These are phyloP conservation scores for Penicillium sp. DNA, from an alignment of 2,329 filamentous ascomycete genomes.

Conservation along the genomic window DNA sequence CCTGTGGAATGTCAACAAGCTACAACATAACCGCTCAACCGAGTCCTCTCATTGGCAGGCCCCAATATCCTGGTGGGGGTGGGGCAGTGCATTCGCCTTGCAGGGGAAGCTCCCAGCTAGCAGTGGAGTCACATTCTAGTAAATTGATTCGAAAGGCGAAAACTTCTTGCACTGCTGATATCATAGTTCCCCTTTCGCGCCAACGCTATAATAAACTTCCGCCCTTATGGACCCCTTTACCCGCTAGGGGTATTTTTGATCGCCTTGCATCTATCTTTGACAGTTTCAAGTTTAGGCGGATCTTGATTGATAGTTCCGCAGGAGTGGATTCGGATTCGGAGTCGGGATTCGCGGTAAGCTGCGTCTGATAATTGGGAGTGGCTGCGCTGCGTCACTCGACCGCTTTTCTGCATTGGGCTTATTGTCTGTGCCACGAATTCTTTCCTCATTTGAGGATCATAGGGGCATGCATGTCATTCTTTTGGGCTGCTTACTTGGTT, in stretches of 20 bases:
- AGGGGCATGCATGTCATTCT: conserved; percentile 1
- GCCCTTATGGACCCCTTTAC: conserved; percentile 3
- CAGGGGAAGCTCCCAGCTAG: conserved; percentile 19
- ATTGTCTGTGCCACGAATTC: background rate
- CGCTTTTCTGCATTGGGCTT: background rate
- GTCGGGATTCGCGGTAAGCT: background rate
- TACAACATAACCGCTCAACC: conserved; percentile 4
- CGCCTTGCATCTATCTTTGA: conserved; percentile 11
- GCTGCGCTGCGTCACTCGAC: background rate
- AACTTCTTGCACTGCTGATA: conserved; percentile 13
- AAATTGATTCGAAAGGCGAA: background rate
- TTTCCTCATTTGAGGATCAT: background rate
- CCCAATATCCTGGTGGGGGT: conserved; percentile 17
- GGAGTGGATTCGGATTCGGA: background rate
- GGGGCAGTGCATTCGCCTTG: conserved; percentile 26
- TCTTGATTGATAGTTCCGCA: background rate
- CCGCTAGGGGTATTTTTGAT: conserved; percentile 7
- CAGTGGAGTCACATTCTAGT: conserved; percentile 17
- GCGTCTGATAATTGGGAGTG: background rate
- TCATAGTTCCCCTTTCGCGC: conserved; percentile 9
- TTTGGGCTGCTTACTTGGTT: background rate
- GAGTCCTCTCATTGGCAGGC: conserved; percentile 2
- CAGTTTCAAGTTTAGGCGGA: conserved; percentile 5
- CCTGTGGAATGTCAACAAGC: conserved; percentile 5
- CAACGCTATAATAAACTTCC: conserved; percentile 8